Conservation (phyloP, 139 green algal genomes). For the Mychonastes homosphaera region DNA sequence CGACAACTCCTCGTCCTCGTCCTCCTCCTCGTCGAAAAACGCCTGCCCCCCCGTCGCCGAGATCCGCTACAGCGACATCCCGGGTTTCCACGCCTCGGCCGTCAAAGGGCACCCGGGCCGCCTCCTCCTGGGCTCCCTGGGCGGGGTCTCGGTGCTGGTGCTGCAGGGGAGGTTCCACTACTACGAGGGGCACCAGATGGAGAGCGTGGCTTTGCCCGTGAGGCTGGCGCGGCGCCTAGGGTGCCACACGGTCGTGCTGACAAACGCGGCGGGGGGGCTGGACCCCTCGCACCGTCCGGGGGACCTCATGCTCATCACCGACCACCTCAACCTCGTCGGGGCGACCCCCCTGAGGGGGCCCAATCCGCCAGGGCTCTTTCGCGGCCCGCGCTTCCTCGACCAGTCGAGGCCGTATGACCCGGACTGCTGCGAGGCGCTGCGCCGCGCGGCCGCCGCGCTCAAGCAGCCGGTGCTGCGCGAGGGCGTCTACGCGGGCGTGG, state of each 20-base stretch:
- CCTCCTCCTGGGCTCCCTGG: conserved; percentile 11
- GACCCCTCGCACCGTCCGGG: conserved; percentile 18
- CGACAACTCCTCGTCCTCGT: no score
- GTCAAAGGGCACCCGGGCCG: conserved; percentile 20
- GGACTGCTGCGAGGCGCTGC: conserved; percentile 3
- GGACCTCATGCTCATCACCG: conserved; percentile 11
- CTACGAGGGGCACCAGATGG: conserved; percentile 23
- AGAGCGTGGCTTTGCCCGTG: conserved; percentile 21
- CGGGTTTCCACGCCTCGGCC: conserved; percentile 18
- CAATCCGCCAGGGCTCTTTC: conserved; percentile 14
- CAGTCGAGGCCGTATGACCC: conserved; percentile 14
- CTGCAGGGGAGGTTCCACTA: conserved; percentile 25
- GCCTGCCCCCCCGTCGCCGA: no score
- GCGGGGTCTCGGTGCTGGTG: conserved; percentile 14
- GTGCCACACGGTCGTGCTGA: conserved; percentile 15
- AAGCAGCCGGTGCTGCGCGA: conserved; percentile 1
- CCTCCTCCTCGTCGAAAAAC: no score
- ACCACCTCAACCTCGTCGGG: conserved; percentile 25
- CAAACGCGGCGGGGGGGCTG: conserved; percentile 23
- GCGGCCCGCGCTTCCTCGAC: conserved; percentile 21
- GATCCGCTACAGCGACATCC: conserved; percentile 20
- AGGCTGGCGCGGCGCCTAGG: conserved; percentile 15
- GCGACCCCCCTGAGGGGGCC: conserved; percentile 19
- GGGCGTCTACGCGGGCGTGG: conserved; percentile 18
- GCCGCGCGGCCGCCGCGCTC: neutral